These are phyloP conservation scores for Abortiporus biennis DNA, from an alignment of 1,284 basidiomycete species.

Conservation along the genomic window DNA sequence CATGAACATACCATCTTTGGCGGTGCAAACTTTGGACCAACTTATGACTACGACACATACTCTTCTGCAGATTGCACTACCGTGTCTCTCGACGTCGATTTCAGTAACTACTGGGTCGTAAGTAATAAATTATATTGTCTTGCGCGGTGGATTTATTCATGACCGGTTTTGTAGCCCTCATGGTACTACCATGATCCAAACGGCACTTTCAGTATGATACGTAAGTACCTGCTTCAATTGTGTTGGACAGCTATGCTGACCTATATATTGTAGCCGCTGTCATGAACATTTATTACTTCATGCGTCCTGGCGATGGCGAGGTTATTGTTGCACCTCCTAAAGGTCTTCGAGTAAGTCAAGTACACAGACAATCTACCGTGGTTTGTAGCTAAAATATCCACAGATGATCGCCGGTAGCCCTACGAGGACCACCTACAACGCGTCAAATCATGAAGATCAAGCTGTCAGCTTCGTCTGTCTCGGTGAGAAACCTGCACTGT, in stretches of 20 bases:
- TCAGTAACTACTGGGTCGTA: conserved; percentile 25
- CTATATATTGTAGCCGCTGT: conserved; percentile 9
- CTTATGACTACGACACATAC: conserved; percentile 16
- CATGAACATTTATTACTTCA: conserved; percentile 25
- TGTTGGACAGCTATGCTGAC: not conserved
- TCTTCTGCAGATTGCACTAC: conserved; percentile 19
- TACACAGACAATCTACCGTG: not conserved
- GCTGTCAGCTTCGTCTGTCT: conserved; percentile 37
- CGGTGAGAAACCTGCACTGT: conserved; percentile 13
- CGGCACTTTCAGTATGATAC: conserved; percentile 17
- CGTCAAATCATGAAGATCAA: conserved; percentile 29
- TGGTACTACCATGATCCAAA: conserved; percentile 19
- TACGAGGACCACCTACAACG: conserved; percentile 27
- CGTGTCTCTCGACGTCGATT: conserved; percentile 19
- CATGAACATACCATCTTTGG: conserved; percentile 26
- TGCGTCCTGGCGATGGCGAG: conserved; percentile 18
- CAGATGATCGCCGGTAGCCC: conserved; percentile 37
- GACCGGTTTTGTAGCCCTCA: conserved; percentile 18
- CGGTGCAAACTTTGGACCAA: conserved; percentile 17
- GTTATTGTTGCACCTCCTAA: conserved; percentile 21
- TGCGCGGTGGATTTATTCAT: conserved; percentile 13
- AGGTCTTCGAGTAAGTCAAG: conserved; percentile 17
- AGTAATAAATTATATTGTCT: conserved; percentile 7
- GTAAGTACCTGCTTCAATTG: conserved; percentile 14
- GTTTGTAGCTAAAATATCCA: conserved; percentile 10